Conservation (phyloP, 768 basidiomycete genomes). For the Lentinula edodes region DNA sequence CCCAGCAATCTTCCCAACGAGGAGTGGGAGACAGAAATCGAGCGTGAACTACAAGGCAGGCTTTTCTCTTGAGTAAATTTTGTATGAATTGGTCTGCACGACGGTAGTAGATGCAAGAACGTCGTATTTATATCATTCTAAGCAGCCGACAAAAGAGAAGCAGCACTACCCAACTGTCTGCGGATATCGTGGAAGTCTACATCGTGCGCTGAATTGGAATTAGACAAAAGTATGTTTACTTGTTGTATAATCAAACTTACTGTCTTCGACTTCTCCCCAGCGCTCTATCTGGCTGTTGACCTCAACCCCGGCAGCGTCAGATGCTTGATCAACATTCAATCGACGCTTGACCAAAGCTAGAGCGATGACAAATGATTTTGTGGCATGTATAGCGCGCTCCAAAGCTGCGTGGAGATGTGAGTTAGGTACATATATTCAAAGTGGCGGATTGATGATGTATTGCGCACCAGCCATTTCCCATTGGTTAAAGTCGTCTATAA, state of each 20-base stretch:
- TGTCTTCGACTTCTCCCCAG: slow-evolving; percentile 99
- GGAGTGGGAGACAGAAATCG: neutral
- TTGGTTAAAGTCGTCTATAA: slow-evolving; percentile 60
- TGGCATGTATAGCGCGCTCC: slow-evolving; percentile 84
- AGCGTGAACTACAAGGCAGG: neutral
- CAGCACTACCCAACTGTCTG: slow-evolving; percentile 76
- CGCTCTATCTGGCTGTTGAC: slow-evolving; percentile 92
- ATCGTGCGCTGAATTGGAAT: slow-evolving; percentile 72
- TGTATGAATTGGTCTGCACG: neutral
- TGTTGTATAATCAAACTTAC: slow-evolving; percentile 45
- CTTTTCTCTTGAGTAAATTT: neutral
- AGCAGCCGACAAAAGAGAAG: slow-evolving; percentile 44
- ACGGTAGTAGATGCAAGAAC: neutral
- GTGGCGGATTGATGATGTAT: neutral
- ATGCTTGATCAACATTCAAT: slow-evolving; percentile 78
- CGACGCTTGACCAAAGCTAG: slow-evolving; percentile 77
- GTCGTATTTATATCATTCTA: neutral
- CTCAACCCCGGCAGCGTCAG: slow-evolving; percentile 83
- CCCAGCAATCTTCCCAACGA: neutral
- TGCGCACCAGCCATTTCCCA: slow-evolving; percentile 88
- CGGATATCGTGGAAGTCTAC: slow-evolving; percentile 95
- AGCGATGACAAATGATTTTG: slow-evolving; percentile 88
- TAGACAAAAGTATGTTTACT: slow-evolving; percentile 6
- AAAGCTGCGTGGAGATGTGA: slow-evolving; percentile 50
- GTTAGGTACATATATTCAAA: neutral